These are phyloP conservation scores for Colletotrichum neosansevieriae DNA, from an alignment of 2,329 filamentous ascomycete species.

Conservation along the genomic window DNA sequence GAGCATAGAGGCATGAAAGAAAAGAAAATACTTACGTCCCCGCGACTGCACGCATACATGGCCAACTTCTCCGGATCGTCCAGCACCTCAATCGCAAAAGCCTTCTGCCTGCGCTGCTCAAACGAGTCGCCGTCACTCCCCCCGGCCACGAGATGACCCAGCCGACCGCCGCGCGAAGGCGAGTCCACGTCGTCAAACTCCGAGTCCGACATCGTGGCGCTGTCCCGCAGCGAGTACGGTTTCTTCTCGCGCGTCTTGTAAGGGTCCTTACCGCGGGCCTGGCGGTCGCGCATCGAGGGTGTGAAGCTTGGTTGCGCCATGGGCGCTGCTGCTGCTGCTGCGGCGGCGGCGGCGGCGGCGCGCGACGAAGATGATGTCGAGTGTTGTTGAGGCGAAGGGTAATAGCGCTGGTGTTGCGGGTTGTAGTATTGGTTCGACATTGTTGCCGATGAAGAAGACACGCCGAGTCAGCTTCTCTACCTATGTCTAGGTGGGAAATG, in stretches of 20 bases:
- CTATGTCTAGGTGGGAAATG: neutral
- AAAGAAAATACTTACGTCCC: conserved; percentile 59
- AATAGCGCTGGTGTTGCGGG: conserved; percentile 29
- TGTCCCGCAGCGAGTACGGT: conserved; percentile 51
- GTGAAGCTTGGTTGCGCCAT: conserved; percentile 54
- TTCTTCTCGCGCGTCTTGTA: no score
- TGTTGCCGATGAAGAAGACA: neutral
- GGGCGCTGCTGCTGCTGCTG: neutral
- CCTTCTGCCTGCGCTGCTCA: conserved; percentile 56
- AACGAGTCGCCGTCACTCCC: conserved; percentile 54
- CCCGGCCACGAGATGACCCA: conserved; percentile 21
- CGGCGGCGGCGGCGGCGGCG: conserved; percentile 43
- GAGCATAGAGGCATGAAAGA: neutral
- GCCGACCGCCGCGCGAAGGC: conserved; percentile 19
- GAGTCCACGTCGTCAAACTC: conserved; percentile 34
- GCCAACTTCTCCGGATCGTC: conserved; percentile 69
- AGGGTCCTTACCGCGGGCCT: conserved; percentile 70
- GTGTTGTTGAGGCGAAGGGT: conserved; percentile 22
- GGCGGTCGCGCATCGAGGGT: conserved; percentile 66
- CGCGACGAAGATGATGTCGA: conserved; percentile 25
- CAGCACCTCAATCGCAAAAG: conserved; percentile 65
- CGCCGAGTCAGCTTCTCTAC: neutral
- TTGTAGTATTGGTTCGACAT: conserved; percentile 35
- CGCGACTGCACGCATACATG: conserved; percentile 67
- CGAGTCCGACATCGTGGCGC: conserved; percentile 49